Evolutionary conservation across 352 stramenopile species (phyloP).

Genomic region (Globisporangium sylvaticum): DNA sequence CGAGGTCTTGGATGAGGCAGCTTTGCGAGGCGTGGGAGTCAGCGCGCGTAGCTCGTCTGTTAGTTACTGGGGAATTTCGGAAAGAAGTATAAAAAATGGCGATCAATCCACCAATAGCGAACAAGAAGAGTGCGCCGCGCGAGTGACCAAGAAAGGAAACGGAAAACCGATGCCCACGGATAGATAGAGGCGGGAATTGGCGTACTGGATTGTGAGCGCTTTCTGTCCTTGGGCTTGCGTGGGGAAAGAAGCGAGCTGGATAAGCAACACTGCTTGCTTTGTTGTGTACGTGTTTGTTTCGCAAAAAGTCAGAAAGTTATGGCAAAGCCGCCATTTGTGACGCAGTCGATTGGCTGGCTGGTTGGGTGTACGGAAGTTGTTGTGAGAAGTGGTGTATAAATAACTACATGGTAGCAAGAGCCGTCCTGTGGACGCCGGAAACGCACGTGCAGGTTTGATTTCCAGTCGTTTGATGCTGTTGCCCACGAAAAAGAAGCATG

Average conservation of each 20-base stretch:
- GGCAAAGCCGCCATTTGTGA: background rate
- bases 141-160: background rate
- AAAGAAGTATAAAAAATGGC: background rate
- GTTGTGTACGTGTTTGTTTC: slow-evolving; percentile 1
- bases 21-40: background rate
- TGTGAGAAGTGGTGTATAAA: background rate
- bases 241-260: no score
- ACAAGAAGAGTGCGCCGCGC: background rate
- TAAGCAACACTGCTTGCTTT: slow-evolving; percentile 6
- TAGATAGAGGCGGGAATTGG: background rate
- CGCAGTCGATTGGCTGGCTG: background rate
- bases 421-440: slow-evolving; percentile 3
- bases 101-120: background rate
- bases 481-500: background rate
- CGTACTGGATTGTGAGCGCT: background rate
- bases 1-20: background rate
- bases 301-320: background rate
- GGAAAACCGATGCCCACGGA: background rate
- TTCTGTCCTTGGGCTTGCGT: background rate
- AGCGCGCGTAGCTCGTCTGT: background rate
- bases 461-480: no score
- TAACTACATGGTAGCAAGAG: background rate
- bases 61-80: background rate
- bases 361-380: no score
- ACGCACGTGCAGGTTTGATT: slow-evolving; percentile 1